Evolutionary conservation across 768 basidiomycete species (phyloP).

Genomic region (Suillus luteus): DNA sequence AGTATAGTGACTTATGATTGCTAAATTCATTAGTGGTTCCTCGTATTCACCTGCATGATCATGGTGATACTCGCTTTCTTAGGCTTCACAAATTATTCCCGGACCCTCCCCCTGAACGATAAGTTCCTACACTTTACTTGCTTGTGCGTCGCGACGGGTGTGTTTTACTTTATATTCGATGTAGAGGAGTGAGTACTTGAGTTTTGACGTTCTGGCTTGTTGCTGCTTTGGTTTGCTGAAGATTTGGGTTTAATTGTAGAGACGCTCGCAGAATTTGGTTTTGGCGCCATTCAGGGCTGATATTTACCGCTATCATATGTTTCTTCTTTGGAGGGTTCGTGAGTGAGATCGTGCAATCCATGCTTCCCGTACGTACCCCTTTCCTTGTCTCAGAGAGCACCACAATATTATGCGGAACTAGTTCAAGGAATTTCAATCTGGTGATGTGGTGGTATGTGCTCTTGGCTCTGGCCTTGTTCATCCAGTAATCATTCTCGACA

Average conservation of each 20-base stretch:
- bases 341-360: conserved; percentile 79
- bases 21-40: conserved; percentile 64
- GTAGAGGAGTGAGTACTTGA: conserved; percentile 89
- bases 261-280: conserved; percentile 83
- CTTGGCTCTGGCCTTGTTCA: conserved; percentile 14
- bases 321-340: conserved; percentile 80
- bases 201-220: conserved; percentile 26
- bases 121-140: conserved; percentile 81
- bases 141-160: conserved; percentile 70
- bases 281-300: conserved; percentile 73
- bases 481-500: conserved; percentile 31
- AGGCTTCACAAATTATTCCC: conserved; percentile 73
- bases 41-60: conserved; percentile 66
- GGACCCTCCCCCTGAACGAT: conserved; percentile 70
- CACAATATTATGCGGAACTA: conserved; percentile 28
- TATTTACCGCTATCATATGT: conserved; percentile 70
- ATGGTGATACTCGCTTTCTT: conserved; percentile 74
- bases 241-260: conserved; percentile 38
- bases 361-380: conserved; percentile 60
- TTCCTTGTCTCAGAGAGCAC: neutral
- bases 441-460: conserved; percentile 65
- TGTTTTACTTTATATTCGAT: conserved; percentile 88
- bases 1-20: conserved; percentile 14
- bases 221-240: neutral
- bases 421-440: conserved; percentile 73